Base-by-base conservation (phyloP, 352 stramenopile genomes). In the Phytophthora tentaculata region DNA sequence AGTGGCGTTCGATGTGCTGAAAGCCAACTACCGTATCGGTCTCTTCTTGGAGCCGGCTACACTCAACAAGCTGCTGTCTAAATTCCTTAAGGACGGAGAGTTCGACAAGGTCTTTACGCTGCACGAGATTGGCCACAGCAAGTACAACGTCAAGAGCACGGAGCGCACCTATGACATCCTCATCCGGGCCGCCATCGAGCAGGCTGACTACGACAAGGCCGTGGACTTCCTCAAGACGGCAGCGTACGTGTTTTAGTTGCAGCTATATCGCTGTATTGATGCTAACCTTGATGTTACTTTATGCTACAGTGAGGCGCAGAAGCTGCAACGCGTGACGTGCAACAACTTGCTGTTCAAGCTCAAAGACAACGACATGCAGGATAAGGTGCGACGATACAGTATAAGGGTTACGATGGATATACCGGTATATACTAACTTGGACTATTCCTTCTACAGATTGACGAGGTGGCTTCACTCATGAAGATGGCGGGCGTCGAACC, bases 341-440 rank as follows among this genome's bases (percentile, higher is more conserved):
- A 94, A 94, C 82, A 92, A 94, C 75, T 52, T 94, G 61, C 72
- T 94, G 22, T 92, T 91, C 70, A 91, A 94, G 79, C 82, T 94
- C n/a, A 94, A 94, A 75, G 79, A 91, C 64, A 81, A 83, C 57
- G 83, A 88, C 41, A 71, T 91, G 69, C 71, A 82, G 57, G 85
- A 94, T 24, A 90, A 93, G 49, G 49, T 55, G 43, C 6, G 9
- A 12, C 24, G 4, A 6, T n/a, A 32, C 35, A 43, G 6, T 13
- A 13, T 37, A n/a, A n/a, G 13, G 19, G 9, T 52, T 8, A 32
- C 0, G 19, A 19, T 32, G 29, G 5, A 16, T 2, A 39, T 39
- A 16, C 32, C 28, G 28, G 28, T 32, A 39, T 0, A 48, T 48
- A 48, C 16, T 48, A 10, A 48, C 41, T 13, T 48, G 10, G 41